A percentile compares a stretch with the other conserved stretches of the same genome.
These are phyloP conservation scores for Boletus reticuloceps DNA, from an alignment of 768 basidiomycete species.

Conservation along the genomic window DNA sequence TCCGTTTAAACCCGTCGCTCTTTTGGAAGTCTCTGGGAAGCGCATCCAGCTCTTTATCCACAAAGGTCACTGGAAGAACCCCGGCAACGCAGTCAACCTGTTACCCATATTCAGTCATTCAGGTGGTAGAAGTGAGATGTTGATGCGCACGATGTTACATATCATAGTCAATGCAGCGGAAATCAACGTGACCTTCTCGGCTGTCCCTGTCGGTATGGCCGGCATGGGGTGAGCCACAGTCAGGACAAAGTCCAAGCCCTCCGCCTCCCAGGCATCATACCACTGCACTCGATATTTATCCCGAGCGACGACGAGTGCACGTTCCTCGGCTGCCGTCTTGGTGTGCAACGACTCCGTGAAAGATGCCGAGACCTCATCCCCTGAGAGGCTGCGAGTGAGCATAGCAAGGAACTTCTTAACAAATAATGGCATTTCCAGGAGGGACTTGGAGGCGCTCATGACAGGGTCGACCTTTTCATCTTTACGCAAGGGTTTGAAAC, in stretches of 20 bases:
- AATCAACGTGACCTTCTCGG: conserved; percentile 34
- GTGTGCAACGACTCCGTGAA: conserved; percentile 34
- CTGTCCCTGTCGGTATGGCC: conserved; percentile 36
- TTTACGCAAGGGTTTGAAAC: conserved; percentile 35
- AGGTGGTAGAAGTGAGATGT: not conserved
- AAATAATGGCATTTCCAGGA: conserved; percentile 29
- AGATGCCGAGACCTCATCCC: conserved; percentile 28
- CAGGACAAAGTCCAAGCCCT: conserved; percentile 41
- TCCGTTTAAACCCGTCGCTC: conserved; percentile 24
- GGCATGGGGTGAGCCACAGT: conserved; percentile 40
- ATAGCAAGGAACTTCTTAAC: conserved; percentile 45
- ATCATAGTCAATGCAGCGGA: conserved; percentile 36
- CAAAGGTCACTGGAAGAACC: conserved; percentile 57
- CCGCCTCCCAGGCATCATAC: conserved; percentile 38
- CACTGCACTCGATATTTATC: conserved; percentile 24
- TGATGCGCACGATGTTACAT: conserved; percentile 42
- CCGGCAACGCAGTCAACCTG: conserved; percentile 58
- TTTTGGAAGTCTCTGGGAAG: conserved; percentile 31
- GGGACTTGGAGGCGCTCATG: conserved; percentile 21
- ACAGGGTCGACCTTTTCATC: conserved; percentile 35
- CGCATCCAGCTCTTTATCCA: conserved; percentile 43
- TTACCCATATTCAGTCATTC: not conserved
- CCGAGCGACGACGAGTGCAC: conserved; percentile 26
- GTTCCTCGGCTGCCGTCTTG: conserved; percentile 30
- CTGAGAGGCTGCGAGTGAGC: conserved; percentile 31